These are phyloP conservation scores for Trichoderma cornu-damae DNA, from an alignment of 2,329 filamentous ascomycete genomes.

Conservation along the genomic window DNA sequence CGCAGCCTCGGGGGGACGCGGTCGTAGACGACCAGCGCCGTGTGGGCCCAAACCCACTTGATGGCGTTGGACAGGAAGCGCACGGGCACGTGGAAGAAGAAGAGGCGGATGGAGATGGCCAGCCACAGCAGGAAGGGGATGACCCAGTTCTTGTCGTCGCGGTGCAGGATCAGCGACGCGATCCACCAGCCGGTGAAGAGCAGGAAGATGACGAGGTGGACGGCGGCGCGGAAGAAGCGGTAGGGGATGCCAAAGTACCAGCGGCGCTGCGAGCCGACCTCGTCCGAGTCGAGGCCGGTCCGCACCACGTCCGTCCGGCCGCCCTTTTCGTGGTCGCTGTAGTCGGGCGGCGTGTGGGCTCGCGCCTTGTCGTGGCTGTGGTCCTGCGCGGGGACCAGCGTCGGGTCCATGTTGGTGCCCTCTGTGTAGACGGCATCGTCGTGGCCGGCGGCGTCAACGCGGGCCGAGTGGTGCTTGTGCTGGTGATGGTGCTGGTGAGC, in stretches of 20 bases:
- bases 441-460: constrained; percentile 32
- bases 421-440: constrained; percentile 45
- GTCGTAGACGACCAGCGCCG: constrained; percentile 52
- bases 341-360: constrained; percentile 32
- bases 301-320: constrained; percentile 30
- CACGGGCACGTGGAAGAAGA: constrained; percentile 69
- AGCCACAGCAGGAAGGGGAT: constrained; percentile 81
- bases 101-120: constrained; percentile 63
- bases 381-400: constrained; percentile 31
- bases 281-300: constrained; percentile 26
- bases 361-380: constrained; percentile 24
- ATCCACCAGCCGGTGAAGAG: constrained; percentile 66
- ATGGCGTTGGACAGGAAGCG: constrained; percentile 61
- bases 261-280: constrained; percentile 22
- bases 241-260: constrained; percentile 37
- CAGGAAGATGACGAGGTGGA: constrained; percentile 43
- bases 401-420: constrained; percentile 35
- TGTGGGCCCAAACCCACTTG: constrained; percentile 62
- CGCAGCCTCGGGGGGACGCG: constrained; percentile 63
- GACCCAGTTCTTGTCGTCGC: constrained; percentile 70
- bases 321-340: constrained; percentile 38
- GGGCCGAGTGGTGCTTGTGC: constrained; percentile 39
- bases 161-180: constrained; percentile 66
- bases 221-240: constrained; percentile 40
- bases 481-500: constrained; percentile 41